Percentiles rank a stretch among this genome's conserved stretches.
Conservation (phyloP, 2,329 filamentous ascomycete genomes). For the Microcyclosporella mali region DNA sequence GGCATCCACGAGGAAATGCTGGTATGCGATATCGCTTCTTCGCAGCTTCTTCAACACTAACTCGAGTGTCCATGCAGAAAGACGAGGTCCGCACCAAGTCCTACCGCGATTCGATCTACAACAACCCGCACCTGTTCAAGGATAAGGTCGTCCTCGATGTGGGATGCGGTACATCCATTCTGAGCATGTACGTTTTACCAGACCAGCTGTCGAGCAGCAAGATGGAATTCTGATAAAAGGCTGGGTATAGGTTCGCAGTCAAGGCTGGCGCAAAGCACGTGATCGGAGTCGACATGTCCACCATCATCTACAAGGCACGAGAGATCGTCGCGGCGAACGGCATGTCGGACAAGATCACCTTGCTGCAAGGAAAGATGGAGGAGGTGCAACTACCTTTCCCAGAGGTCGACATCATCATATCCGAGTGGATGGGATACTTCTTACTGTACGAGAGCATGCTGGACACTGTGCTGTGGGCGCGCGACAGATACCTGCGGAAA, state of each 20-base stretch:
- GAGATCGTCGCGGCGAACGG: constrained; percentile 93
- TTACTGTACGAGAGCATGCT: constrained; percentile 98
- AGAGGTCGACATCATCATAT: constrained; percentile 99
- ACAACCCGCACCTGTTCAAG: constrained; percentile 91
- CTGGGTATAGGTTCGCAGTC: constrained; percentile 73
- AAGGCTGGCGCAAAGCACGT: constrained; percentile 97
- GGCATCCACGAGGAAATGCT: constrained; percentile 98
- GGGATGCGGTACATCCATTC: constrained; percentile 92
- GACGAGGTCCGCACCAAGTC: constrained; percentile 95
- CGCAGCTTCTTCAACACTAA: constrained; percentile 4
- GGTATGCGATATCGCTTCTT: constrained; percentile 52
- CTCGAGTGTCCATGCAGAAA: constrained; percentile 56
- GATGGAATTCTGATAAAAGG: constrained; percentile 8
- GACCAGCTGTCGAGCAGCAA: neutral
- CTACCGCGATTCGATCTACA: constrained; percentile 95
- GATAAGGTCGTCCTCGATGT: constrained; percentile 94
- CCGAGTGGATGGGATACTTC: constrained; percentile 99
- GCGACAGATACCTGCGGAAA: constrained; percentile 81
- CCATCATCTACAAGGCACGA: constrained; percentile 96
- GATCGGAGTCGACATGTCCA: constrained; percentile 98
- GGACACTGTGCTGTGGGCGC: constrained; percentile 93
- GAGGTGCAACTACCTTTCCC: constrained; percentile 89
- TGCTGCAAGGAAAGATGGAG: constrained; percentile 99
- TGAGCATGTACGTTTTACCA: constrained; percentile 73
- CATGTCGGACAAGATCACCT: constrained; percentile 90